Evolutionary conservation across 768 basidiomycete genomes (phyloP), one percentile per base, ranked within the genome.

Genomic region (Leccinum sublutescens): DNA sequence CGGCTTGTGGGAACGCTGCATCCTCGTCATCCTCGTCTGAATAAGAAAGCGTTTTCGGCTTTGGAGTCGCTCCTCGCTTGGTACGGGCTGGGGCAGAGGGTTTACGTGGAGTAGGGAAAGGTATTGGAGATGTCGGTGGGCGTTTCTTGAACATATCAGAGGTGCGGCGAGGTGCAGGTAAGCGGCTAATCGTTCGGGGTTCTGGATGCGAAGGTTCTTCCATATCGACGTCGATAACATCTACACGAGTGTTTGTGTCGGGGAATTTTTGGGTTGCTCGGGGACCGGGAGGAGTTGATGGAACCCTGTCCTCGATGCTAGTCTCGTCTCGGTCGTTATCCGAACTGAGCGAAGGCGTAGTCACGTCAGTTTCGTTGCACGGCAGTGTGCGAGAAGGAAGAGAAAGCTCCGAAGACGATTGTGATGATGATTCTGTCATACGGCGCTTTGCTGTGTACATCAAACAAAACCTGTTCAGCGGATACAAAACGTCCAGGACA

Each of bases 301-400:
- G 78, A 5, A 73, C 71, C 50, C 58, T 66, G 50, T 85, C 84
- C 40, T 84, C 81, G 5, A 77, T 77, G 53, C 77, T 78, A 1
- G 72, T 75, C 34, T 81, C 81, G 10, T 82, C 76, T 36, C 70
- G 78, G 40, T 86, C 87, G 58, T 88, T 86, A 67, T 91, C 89
- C 3, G 89, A 91, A 65, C 83, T 87, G 15, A 91, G 75, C 0
- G 88, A 90, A 0, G 89, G 89, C 0, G 89, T 91, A 1, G 78
- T 76, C 19, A 78, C 57, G 40, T 78, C 78, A 2, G 77, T 75
- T 52, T 76, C 79, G 14, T 72, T 74, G 21, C 64, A 64, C 64
- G 78, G 56, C 77, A 63, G 68, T 11, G 68, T 66, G 27, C 40
- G 64, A 57, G 57, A 50, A 3, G 58, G 58, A 47, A 58, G 25